Percentiles rank a stretch among this genome's conserved stretches.
Evolutionary conservation across 169 alveolate species (phyloP).

Genomic region (Toxoplasma gondii): DNA sequence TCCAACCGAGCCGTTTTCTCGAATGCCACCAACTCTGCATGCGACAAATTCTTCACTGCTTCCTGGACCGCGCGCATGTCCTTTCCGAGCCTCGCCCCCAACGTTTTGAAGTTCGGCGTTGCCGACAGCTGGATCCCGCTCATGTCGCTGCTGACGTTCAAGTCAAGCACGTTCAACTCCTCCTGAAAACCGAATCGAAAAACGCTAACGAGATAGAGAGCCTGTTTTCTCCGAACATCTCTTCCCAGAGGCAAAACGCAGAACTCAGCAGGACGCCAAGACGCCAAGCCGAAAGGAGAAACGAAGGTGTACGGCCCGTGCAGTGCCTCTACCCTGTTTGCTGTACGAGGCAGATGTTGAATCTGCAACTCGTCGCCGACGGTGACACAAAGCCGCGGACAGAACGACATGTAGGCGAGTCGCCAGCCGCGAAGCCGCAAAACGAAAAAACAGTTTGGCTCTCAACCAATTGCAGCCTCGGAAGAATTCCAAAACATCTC

Average conservation of each 20-base stretch:
- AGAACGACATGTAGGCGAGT: too few species aligned
- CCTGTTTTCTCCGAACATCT: too few species aligned
- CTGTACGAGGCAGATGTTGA: too few species aligned
- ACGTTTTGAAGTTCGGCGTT: slow-evolving; percentile 15
- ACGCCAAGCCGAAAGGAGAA: background rate
- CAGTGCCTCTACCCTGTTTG: too few species aligned
- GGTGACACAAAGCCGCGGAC: too few species aligned
- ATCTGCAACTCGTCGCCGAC: too few species aligned
- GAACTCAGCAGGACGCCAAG: background rate
- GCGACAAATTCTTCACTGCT: slow-evolving; percentile 47
- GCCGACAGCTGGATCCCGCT: slow-evolving; percentile 9
- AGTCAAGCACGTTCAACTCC: slow-evolving; percentile 69
- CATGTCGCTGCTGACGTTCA: slow-evolving; percentile 37
- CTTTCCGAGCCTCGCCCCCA: slow-evolving; percentile 57
- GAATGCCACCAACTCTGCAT: slow-evolving; percentile 33
- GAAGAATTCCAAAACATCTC: too few species aligned
- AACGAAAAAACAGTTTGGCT: too few species aligned
- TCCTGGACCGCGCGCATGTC: slow-evolving; percentile 29
- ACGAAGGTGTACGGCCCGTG: too few species aligned
- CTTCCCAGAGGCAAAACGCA: too few species aligned
- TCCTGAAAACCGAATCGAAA: slow-evolving; percentile 47
- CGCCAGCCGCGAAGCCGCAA: too few species aligned
- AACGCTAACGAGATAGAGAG: background rate
- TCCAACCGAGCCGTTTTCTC: slow-evolving; percentile 4
- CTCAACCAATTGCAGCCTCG: too few species aligned